Base-by-base conservation (phyloP, 805 yeast genomes). In the Millerago galiae region DNA sequence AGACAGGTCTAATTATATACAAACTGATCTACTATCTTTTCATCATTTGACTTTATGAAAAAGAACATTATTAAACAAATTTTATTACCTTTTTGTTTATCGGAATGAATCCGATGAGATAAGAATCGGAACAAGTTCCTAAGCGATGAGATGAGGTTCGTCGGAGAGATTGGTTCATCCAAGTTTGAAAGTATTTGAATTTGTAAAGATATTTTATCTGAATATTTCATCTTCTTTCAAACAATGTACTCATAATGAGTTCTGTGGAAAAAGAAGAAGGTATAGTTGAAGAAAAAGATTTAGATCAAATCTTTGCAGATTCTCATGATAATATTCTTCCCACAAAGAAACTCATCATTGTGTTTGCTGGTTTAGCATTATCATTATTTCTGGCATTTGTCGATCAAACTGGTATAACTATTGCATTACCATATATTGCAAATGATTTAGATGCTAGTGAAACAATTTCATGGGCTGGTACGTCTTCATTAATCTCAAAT, bases 401-500 rank as follows among this genome's bases (percentile, higher is more conserved):
- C 8, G 51, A 47, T 21, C 44, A 40, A 10, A 45, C 38, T 4
- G 49, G 43, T 15, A 38, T 48, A 2, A 29, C 51, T 1, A n/a
- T 45, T 6, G 43, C 45, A 1, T 18, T 41, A 2, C 68, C 80
- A 2, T 45, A 52, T n/a, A 75, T 76, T 30, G 77, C 74, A 8
- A 53, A 61, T 24, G 78, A 69, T 27, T 58, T 76, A 36, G 43
- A 72, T 37, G 75, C 78, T 2, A 62, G 65, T 34, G 60, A 60
- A 15, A 68, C 78, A 1, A 73, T 77, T 35, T 68, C 75, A 37
- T 77, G 83, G 83, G 80, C 79, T 0, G 80, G 79, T 33, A 74
- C 82, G 0, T 67, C 81, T 3, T 55, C 70, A 5, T 56, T 75
- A 24, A 67, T 77, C 41, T 74, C 78, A 8, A 74, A 71, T 41